Conservation (phyloP, 225 moss, liverwort and hornwort species). For the Pseudisothecium myosuroides region DNA sequence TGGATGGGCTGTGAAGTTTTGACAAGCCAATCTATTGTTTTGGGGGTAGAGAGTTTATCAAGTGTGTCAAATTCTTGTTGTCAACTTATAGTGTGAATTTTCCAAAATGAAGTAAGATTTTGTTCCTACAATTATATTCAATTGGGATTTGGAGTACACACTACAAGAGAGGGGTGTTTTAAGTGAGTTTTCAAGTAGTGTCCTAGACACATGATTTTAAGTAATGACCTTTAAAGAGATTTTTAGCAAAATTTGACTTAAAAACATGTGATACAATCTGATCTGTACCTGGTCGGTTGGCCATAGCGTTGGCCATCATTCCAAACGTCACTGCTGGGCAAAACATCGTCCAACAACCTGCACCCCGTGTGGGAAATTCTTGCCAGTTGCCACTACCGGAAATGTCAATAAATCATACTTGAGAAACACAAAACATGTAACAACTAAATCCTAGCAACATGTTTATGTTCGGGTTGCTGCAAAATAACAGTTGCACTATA, state of each 20-base stretch:
- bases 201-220: too few relatives aligned
- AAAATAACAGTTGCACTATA: neutral
- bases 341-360: slow-evolving; percentile 22
- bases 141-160: neutral
- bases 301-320: slow-evolving; percentile 4
- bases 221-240: too few relatives aligned
- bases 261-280: too few relatives aligned
- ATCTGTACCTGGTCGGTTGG: neutral
- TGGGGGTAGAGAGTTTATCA: neutral
- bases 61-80: neutral
- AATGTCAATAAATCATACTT: too few relatives aligned
- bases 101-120: neutral
- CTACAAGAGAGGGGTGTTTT: too few relatives aligned
- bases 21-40: neutral
- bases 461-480: neutral
- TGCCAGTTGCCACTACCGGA: too few relatives aligned
- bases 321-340: slow-evolving; percentile 11
- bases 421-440: neutral
- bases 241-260: too few relatives aligned
- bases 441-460: too few relatives aligned
- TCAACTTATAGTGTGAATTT: neutral
- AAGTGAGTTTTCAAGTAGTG: too few relatives aligned
- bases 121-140: neutral
- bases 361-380: neutral
- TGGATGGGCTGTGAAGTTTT: neutral